These are phyloP conservation scores for Blastobotrys peoriensis DNA, from an alignment of 805 yeast species.

Conservation along the genomic window DNA sequence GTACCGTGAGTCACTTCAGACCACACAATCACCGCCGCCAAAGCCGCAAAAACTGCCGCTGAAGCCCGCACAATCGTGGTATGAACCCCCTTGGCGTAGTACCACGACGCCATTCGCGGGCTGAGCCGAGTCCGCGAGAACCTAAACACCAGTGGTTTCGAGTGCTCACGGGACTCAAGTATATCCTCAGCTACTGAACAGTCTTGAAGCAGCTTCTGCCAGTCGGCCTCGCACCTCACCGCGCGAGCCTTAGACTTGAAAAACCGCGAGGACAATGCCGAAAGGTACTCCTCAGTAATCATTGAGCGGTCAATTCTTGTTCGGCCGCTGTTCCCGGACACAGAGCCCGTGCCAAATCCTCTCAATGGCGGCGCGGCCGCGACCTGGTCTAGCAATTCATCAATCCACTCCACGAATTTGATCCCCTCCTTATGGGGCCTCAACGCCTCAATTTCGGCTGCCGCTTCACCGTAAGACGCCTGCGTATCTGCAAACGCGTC, in stretches of 20 bases:
- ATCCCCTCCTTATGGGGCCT: constrained; percentile 42
- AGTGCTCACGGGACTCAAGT: constrained; percentile 35
- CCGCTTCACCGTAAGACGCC: constrained; percentile 56
- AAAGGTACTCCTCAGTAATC: constrained; percentile 39
- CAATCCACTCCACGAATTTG: constrained; percentile 60
- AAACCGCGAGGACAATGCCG: constrained; percentile 46
- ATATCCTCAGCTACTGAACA: constrained; percentile 55
- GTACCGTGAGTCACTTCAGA: constrained; percentile 74
- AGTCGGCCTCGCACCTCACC: constrained; percentile 52
- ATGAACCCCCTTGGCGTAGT: constrained; percentile 35
- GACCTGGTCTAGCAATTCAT: constrained; percentile 43
- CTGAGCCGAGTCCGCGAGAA: constrained; percentile 27
- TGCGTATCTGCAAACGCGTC: constrained; percentile 61
- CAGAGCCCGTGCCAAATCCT: constrained; percentile 8
- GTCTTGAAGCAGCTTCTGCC: constrained; percentile 42
- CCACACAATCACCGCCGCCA: constrained; percentile 55
- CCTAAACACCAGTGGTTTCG: constrained; percentile 23
- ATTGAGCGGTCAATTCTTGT: constrained; percentile 19
- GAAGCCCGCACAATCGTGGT: constrained; percentile 43
- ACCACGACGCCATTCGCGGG: constrained; percentile 39
- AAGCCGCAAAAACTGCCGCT: constrained; percentile 37
- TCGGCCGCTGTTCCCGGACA: neutral
- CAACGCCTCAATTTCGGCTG: constrained; percentile 51
- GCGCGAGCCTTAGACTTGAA: constrained; percentile 47
- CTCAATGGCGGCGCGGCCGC: constrained; percentile 18